These are phyloP conservation scores for Sugiyamaella neomexicana DNA, from an alignment of 1,139 yeast species.

Conservation along the genomic window DNA sequence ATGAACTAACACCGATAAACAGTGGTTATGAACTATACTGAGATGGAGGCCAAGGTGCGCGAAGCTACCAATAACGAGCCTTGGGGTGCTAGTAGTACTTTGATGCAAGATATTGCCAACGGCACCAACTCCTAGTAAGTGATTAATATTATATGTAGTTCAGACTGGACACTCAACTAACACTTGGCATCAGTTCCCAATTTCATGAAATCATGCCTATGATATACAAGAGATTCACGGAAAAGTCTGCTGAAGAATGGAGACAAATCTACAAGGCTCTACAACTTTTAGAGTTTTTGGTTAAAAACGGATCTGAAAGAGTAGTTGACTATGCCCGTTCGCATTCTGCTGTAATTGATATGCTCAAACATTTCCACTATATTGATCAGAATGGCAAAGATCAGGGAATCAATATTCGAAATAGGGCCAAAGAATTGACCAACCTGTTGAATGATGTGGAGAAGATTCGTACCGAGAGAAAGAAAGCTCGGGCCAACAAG, in stretches of 20 bases:
- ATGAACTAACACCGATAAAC: not conserved
- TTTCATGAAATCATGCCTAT: constrained; percentile 51
- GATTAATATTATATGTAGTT: not conserved
- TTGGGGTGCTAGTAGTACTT: constrained; percentile 95
- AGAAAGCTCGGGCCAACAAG: constrained; percentile 64
- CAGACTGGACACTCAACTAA: constrained; percentile 10
- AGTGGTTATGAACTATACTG: constrained; percentile 76
- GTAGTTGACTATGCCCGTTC: constrained; percentile 93
- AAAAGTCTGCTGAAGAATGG: constrained; percentile 96
- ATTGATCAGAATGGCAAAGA: constrained; percentile 93
- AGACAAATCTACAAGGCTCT: constrained; percentile 94
- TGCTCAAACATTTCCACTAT: constrained; percentile 92
- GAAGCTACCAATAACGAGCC: constrained; percentile 99
- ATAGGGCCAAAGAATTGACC: constrained; percentile 77
- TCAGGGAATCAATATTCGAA: constrained; percentile 94
- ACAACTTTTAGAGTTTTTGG: constrained; percentile 84
- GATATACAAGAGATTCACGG: constrained; percentile 70
- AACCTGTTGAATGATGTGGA: constrained; percentile 74
- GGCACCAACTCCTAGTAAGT: constrained; percentile 79
- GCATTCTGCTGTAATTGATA: constrained; percentile 74
- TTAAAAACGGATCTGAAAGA: constrained; percentile 91
- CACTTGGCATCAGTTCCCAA: constrained; percentile 36
- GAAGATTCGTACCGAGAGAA: constrained; percentile 77
- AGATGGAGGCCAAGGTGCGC: constrained; percentile 90
- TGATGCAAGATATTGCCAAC: constrained; percentile 91